Evolutionary conservation across 1,139 yeast species (phyloP).

Genomic region (Taphrina confusa): DNA sequence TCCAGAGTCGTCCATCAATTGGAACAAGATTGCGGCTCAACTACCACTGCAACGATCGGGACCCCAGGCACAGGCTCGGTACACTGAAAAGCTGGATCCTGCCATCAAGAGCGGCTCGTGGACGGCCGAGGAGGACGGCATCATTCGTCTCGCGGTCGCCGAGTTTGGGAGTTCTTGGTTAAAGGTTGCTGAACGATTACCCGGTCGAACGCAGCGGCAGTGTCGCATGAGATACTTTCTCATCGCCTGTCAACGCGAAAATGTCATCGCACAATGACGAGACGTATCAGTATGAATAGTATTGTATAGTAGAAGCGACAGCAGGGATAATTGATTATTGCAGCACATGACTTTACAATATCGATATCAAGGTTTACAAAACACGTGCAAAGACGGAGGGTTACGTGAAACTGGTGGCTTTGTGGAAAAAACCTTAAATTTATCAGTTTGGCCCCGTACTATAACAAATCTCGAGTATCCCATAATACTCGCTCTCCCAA

Average conservation of each 20-base stretch:
- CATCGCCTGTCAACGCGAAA: neutral
- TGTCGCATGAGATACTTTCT: conserved; percentile 14
- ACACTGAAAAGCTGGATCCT: conserved; percentile 85
- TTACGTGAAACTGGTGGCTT: too few species aligned
- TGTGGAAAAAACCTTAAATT: too few species aligned
- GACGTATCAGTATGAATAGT: too few species aligned
- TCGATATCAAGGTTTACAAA: too few species aligned
- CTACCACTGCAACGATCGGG: conserved; percentile 59
- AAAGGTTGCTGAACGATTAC: conserved; percentile 2
- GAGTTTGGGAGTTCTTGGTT: conserved; percentile 82
- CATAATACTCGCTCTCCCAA: too few species aligned
- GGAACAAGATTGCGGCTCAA: conserved; percentile 12
- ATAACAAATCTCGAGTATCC: too few species aligned
- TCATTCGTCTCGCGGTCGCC: conserved; percentile 64
- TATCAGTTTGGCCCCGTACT: too few species aligned
- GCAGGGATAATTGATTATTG: too few species aligned
- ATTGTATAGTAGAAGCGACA: too few species aligned
- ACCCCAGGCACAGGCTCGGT: conserved; percentile 91
- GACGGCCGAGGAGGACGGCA: conserved; percentile 74
- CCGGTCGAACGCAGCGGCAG: conserved; percentile 20
- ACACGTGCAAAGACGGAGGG: too few species aligned
- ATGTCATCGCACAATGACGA: too few species aligned
- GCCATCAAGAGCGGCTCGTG: conserved; percentile 77
- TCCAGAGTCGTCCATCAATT: neutral
- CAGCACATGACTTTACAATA: too few species aligned